A percentile compares a stretch with the other conserved stretches of the same genome.
Conservation (phyloP, 2,329 filamentous ascomycete species). For the Stachybotrys elegans region DNA sequence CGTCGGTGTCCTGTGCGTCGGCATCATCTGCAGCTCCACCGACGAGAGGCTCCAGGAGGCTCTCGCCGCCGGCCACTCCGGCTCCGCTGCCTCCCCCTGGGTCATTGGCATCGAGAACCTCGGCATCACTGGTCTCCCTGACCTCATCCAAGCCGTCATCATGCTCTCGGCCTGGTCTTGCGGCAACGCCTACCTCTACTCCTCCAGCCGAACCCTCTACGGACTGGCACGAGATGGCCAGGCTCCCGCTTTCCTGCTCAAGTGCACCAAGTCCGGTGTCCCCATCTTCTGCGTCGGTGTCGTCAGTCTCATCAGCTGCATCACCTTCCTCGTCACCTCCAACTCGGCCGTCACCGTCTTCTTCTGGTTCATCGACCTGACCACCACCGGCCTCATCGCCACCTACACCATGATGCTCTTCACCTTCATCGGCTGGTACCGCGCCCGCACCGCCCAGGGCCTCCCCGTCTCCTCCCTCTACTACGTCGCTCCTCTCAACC, state of each 20-base stretch:
- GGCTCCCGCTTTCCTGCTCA: slow-evolving; percentile 36
- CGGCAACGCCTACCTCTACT: slow-evolving; percentile 47
- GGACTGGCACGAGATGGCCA: not conserved
- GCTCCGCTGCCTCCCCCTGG: slow-evolving; percentile 46
- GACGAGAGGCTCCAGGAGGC: slow-evolving; percentile 49
- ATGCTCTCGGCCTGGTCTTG: slow-evolving; percentile 37
- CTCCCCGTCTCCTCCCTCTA: slow-evolving; percentile 36
- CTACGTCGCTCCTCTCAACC: slow-evolving; percentile 41
- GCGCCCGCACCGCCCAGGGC: slow-evolving; percentile 41
- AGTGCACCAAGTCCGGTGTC: slow-evolving; percentile 51
- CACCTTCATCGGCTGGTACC: slow-evolving; percentile 35
- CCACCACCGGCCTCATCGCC: slow-evolving; percentile 47
- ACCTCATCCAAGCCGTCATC: slow-evolving; percentile 50
- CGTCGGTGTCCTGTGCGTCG: slow-evolving; percentile 60
- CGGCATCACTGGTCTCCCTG: slow-evolving; percentile 44
- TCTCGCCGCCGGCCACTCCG: slow-evolving; percentile 44
- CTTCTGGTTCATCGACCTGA: slow-evolving; percentile 44
- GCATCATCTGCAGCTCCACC: slow-evolving; percentile 57
- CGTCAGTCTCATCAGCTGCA: slow-evolving; percentile 37
- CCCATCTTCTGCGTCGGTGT: slow-evolving; percentile 45
- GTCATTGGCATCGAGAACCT: slow-evolving; percentile 51
- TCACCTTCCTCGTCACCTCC: slow-evolving; percentile 41
- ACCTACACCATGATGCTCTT: slow-evolving; percentile 39
- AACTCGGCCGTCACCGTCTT: slow-evolving; percentile 36
- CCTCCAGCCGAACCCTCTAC: slow-evolving; percentile 36